These are phyloP conservation scores for Hymenoscyphus occultus DNA, from an alignment of 2,329 filamentous ascomycete genomes.

Conservation along the genomic window DNA sequence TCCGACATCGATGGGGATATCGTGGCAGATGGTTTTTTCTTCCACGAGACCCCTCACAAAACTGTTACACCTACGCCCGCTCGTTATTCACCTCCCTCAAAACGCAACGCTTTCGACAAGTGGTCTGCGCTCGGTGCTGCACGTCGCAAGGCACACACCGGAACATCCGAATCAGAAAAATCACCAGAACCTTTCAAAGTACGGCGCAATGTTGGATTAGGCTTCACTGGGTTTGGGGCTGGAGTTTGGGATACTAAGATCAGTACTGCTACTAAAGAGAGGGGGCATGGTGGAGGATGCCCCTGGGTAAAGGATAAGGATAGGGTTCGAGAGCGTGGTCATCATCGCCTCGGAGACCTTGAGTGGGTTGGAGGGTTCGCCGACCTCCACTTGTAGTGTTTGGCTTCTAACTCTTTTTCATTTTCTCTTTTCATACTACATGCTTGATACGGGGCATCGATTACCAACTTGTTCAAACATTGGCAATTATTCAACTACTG, in stretches of 20 bases:
- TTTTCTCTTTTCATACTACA: slow-evolving; percentile 18
- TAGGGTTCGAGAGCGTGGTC: slow-evolving; percentile 45
- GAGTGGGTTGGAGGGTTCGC: slow-evolving; percentile 96
- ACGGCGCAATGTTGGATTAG: slow-evolving; percentile 44
- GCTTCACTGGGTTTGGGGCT: slow-evolving; percentile 46
- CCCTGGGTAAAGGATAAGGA: slow-evolving; percentile 48
- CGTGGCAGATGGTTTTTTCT: slow-evolving; percentile 69
- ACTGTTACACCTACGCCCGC: slow-evolving; percentile 40
- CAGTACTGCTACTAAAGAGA: slow-evolving; percentile 35
- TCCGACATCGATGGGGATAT: slow-evolving; percentile 60
- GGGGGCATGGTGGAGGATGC: slow-evolving; percentile 41
- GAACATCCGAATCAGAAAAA: slow-evolving; percentile 49
- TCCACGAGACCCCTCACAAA: slow-evolving; percentile 58
- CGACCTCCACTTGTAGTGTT: slow-evolving; percentile 55
- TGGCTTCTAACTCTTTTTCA: slow-evolving; percentile 3
- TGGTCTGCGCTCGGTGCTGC: slow-evolving; percentile 81
- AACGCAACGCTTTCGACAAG: slow-evolving; percentile 69
- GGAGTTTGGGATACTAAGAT: slow-evolving; percentile 35
- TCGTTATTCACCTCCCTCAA: slow-evolving; percentile 64
- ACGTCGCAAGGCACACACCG: slow-evolving; percentile 66
- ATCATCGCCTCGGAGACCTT: slow-evolving; percentile 64
- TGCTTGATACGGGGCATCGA: slow-evolving; percentile 5
- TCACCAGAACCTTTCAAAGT: slow-evolving; percentile 47
- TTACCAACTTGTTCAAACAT: neutral
- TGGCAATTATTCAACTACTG: slow-evolving; percentile 8